A percentile compares a stretch with the other conserved stretches of the same genome.
phyloP scores from a whole-genome alignment of 345 rosid genomes.

The Eucalyptus brandiana region DNA sequence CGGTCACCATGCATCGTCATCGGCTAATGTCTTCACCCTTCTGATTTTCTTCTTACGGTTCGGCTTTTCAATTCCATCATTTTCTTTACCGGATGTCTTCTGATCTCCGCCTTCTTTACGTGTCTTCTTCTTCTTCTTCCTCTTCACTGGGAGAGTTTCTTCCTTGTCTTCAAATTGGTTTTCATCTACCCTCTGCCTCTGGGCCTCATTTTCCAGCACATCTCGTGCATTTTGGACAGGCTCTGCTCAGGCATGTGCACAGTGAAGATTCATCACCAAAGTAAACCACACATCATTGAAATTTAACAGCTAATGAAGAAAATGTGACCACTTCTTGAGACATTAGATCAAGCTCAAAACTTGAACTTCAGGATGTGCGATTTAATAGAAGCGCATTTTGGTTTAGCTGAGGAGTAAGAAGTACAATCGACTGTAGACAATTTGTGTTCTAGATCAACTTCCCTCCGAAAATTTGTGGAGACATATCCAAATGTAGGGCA shows the following conservation, averaged over 20 bases:
- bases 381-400: not conserved
- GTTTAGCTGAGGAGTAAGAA: not conserved
- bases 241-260: constrained; percentile 3
- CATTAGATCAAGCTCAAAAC: not conserved
- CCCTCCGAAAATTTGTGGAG: not conserved
- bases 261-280: not conserved
- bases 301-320: not conserved
- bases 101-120: constrained; percentile 1
- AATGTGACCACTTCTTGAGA: not conserved
- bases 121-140: constrained; percentile 10
- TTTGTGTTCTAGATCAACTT: not conserved
- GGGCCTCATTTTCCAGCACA: not conserved
- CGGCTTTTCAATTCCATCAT: constrained; percentile 2
- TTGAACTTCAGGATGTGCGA: not conserved
- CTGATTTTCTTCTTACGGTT: not conserved
- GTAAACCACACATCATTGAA: not conserved
- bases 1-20: not conserved
- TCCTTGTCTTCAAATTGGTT: constrained; percentile 1
- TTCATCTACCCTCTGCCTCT: not conserved
- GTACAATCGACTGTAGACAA: not conserved
- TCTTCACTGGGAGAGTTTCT: constrained; percentile 10
- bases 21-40: not conserved
- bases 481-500: not conserved
- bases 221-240: not conserved
- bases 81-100: not conserved